Conservation (phyloP, 2,329 filamentous ascomycete genomes). For the Anisogramma anomala region DNA sequence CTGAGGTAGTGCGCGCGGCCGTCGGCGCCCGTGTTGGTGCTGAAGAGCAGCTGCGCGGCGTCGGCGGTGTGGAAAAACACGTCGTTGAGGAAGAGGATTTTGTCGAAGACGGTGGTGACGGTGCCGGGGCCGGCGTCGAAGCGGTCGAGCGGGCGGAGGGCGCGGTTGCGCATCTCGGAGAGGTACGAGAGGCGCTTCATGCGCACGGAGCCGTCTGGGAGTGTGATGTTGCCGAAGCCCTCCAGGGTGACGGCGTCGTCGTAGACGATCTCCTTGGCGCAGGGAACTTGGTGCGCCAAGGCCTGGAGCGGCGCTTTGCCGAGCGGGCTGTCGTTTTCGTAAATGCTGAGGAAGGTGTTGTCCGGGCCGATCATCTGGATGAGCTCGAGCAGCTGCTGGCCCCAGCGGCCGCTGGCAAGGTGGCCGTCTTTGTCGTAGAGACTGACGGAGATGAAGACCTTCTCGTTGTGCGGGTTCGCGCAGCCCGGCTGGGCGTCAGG, state of each 20-base stretch:
- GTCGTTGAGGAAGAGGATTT: slow-evolving; percentile 57
- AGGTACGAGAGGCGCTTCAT: slow-evolving; percentile 64
- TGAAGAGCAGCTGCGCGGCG: slow-evolving; percentile 48
- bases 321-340: slow-evolving; percentile 54
- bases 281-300: slow-evolving; percentile 37
- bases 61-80: slow-evolving; percentile 41
- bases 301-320: slow-evolving; percentile 42
- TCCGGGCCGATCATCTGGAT: slow-evolving; percentile 54
- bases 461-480: slow-evolving; percentile 40
- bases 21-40: slow-evolving; percentile 40
- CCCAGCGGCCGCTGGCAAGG: slow-evolving; percentile 54
- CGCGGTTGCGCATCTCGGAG: slow-evolving; percentile 60
- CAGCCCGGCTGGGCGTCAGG: slow-evolving; percentile 22
- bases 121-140: slow-evolving; percentile 22
- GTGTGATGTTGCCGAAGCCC: slow-evolving; percentile 45
- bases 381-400: slow-evolving; percentile 45
- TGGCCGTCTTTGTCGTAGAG: slow-evolving; percentile 53
- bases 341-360: slow-evolving; percentile 62
- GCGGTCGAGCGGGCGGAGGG: slow-evolving; percentile 49
- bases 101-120: slow-evolving; percentile 36
- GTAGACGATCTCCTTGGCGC: slow-evolving; percentile 41
- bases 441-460: slow-evolving; percentile 62
- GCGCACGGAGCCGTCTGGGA: slow-evolving; percentile 51
- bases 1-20: slow-evolving; percentile 51
- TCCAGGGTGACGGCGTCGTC: slow-evolving; percentile 47